Percentiles rank a stretch among this genome's conserved stretches.
phyloP scores from a whole-genome alignment of 2,329 filamentous ascomycete genomes.

The Phialophora chinensis region DNA sequence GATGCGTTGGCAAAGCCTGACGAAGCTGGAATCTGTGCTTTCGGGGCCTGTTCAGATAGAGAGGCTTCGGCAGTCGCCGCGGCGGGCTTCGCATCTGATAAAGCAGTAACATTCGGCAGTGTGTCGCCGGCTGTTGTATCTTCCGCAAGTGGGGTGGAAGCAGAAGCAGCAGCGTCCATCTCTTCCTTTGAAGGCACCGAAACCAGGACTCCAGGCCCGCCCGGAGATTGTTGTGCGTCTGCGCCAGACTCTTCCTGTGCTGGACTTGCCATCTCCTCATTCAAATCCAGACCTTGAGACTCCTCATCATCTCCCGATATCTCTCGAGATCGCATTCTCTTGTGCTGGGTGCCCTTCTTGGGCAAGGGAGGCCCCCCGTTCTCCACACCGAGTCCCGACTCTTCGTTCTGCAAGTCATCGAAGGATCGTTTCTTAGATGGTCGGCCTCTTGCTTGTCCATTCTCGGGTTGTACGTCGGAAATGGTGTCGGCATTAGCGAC shows the following conservation, averaged over 20 bases:
- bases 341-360: conserved; percentile 40
- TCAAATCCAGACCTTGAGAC: conserved; percentile 26
- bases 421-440: conserved; percentile 51
- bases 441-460: conserved; percentile 41
- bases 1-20: conserved; percentile 51
- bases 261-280: conserved; percentile 35
- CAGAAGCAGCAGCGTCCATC: conserved; percentile 18
- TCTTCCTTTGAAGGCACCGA: conserved; percentile 30
- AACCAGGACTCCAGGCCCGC: conserved; percentile 37
- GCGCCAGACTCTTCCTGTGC: conserved; percentile 38
- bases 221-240: conserved; percentile 38
- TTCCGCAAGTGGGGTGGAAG: conserved; percentile 7
- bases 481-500: conserved; percentile 35
- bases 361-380: conserved; percentile 33
- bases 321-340: conserved; percentile 46
- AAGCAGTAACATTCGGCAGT: background rate
- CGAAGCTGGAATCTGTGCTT: conserved; percentile 21
- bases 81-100: conserved; percentile 1
- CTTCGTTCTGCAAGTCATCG: conserved; percentile 48
- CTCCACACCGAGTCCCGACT: conserved; percentile 35
- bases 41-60: conserved; percentile 11
- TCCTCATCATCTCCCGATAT: conserved; percentile 34
- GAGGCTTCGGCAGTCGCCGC: background rate
- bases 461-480: conserved; percentile 37
- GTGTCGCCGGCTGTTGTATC: conserved; percentile 7